Evolutionary conservation across 805 yeast genomes (phyloP).

Genomic region (Candida wancherniae): DNA sequence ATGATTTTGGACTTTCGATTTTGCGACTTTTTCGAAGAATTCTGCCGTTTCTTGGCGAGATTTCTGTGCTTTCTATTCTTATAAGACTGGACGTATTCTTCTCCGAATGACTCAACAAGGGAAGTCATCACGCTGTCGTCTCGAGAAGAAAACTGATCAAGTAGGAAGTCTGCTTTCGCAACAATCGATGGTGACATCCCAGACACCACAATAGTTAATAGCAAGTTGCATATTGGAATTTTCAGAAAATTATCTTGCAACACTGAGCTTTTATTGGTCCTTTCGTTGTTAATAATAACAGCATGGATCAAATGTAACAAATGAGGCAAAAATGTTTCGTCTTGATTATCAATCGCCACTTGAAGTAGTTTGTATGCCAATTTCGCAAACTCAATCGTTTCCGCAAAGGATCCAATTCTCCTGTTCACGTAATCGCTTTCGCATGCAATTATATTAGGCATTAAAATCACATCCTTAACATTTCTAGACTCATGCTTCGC

Average conservation of each 20-base stretch:
- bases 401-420: conserved; percentile 47
- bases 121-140: conserved; percentile 49
- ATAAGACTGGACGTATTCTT: conserved; percentile 45
- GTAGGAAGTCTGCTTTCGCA: conserved; percentile 52
- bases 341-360: conserved; percentile 44
- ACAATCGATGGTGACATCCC: conserved; percentile 45
- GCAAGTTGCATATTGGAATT: conserved; percentile 52
- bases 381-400: conserved; percentile 50
- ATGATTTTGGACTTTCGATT: conserved; percentile 58
- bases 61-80: conserved; percentile 38
- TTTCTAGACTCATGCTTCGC: conserved; percentile 34
- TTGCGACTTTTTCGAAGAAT: conserved; percentile 52
- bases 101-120: conserved; percentile 55
- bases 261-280: conserved; percentile 33
- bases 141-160: conserved; percentile 47
- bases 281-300: conserved; percentile 48
- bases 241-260: conserved; percentile 44
- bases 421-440: conserved; percentile 29
- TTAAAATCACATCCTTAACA: conserved; percentile 41
- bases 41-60: conserved; percentile 52
- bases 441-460: conserved; percentile 39
- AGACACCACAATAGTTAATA: conserved; percentile 49
- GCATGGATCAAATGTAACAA: conserved; percentile 70
- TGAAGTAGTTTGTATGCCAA: conserved; percentile 55
- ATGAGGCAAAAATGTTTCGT: conserved; percentile 53